phyloP scores from a whole-genome alignment of 345 rosid species.

The Eucalyptus marginata region DNA sequence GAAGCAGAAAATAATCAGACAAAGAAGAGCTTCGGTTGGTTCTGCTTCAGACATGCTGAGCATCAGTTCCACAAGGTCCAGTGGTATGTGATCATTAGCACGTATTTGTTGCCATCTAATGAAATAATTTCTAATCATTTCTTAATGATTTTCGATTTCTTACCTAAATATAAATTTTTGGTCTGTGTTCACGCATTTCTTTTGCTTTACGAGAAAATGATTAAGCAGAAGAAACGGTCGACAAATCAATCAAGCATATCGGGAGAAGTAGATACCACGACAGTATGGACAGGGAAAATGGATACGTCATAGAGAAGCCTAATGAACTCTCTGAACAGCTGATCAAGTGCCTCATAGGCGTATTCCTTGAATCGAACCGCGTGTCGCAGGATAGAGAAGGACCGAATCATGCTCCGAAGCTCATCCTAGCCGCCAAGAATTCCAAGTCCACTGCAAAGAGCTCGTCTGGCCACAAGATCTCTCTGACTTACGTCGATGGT shows the following conservation, averaged over 20 bases:
- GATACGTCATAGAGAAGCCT: slow-evolving; percentile 27
- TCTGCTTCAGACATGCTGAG: slow-evolving; percentile 41
- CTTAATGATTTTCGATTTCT: neutral
- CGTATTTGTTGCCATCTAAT: neutral
- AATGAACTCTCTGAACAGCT: slow-evolving; percentile 72
- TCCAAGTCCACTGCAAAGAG: slow-evolving; percentile 14
- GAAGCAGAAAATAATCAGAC: slow-evolving; percentile 19
- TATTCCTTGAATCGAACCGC: slow-evolving; percentile 58
- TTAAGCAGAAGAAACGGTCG: slow-evolving; percentile 16
- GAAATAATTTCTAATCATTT: neutral
- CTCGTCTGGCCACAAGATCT: slow-evolving; percentile 16
- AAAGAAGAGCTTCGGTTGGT: slow-evolving; percentile 53
- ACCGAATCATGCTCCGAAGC: slow-evolving; percentile 38
- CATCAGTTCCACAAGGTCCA: slow-evolving; percentile 25
- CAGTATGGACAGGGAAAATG: slow-evolving; percentile 11
- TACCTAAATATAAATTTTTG: neutral
- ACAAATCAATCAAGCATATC: slow-evolving; percentile 24
- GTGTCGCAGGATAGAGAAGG: slow-evolving; percentile 22
- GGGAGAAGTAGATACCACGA: slow-evolving; percentile 24
- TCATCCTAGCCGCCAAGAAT: slow-evolving; percentile 31
- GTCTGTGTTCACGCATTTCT: neutral
- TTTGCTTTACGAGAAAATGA: neutral
- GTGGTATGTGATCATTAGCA: slow-evolving; percentile 14
- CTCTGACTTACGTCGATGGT: slow-evolving; percentile 6
- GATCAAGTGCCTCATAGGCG: slow-evolving; percentile 50